These are phyloP conservation scores for Arthroderma sp. DNA, from an alignment of 2,329 filamentous ascomycete genomes.

Conservation along the genomic window DNA sequence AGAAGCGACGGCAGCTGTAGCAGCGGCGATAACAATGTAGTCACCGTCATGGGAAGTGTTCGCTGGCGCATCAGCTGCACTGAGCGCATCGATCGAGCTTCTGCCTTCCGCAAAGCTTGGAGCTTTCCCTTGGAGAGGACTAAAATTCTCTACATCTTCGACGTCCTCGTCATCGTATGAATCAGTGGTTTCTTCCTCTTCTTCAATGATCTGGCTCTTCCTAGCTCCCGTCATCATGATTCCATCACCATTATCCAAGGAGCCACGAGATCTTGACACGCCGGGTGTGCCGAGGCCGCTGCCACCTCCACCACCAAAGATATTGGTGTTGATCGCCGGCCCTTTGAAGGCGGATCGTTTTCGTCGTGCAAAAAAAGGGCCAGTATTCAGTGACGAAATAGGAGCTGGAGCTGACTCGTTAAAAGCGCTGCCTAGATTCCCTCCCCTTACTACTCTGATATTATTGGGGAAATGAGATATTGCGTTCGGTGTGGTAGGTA, in stretches of 20 bases:
- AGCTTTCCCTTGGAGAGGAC: conserved; percentile 17
- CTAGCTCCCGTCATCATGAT: conserved; percentile 18
- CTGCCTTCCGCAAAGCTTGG: conserved; percentile 9
- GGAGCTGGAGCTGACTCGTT: conserved; percentile 26
- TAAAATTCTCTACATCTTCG: conserved; percentile 31
- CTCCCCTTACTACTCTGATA: conserved; percentile 62
- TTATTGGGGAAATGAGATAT: conserved; percentile 65
- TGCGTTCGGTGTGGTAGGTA: conserved; percentile 74
- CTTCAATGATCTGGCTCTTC: conserved; percentile 33
- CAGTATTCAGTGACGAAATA: conserved; percentile 28
- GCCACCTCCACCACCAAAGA: conserved; percentile 19
- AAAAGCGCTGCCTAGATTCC: conserved; percentile 20
- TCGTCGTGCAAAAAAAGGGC: conserved; percentile 33
- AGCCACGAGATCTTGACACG: conserved; percentile 18
- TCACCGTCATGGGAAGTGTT: conserved; percentile 4
- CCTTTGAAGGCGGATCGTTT: conserved; percentile 35
- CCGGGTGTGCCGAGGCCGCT: conserved; percentile 22
- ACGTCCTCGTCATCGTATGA: conserved; percentile 21
- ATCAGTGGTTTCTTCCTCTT: conserved; percentile 26
- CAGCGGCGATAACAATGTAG: background rate
- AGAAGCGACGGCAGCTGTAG: background rate
- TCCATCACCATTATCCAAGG: conserved; percentile 11
- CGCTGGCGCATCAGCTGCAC: conserved; percentile 3
- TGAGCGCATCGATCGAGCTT: conserved; percentile 13
- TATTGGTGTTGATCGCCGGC: conserved; percentile 29